Base-by-base conservation (phyloP, 129 eudicot genomes). In the Pittosporum tobira region DNA sequence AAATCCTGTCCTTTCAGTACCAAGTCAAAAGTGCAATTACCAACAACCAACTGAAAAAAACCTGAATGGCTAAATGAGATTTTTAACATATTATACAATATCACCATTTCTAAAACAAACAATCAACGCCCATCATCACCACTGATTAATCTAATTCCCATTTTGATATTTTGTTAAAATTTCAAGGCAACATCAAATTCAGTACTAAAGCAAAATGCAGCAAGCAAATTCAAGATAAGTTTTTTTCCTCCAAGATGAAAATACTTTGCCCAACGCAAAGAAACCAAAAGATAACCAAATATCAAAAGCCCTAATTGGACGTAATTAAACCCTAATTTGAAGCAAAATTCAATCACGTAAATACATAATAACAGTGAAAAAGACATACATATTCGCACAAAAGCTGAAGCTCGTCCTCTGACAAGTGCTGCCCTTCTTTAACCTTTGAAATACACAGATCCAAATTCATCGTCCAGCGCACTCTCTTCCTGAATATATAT, bases 401-500 rank as follows among this genome's bases (percentile, higher is more conserved):
- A 22, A 91, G 95, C 88, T 86, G 98, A 67, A 91, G 94, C 87
- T 91, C 96, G 42, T 91, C 94, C 67, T 91, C 98, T 16, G 96
- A 69, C 80, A 91, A 79, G 82, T 91, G 98, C 63, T 91, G 87
- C 1, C 98, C 98, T 18, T 91, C 98, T 74, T 91, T 86, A 57
- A 91, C 96, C 79, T 86, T 86, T 0, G 87, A 54, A 65, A 91
- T 86, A 96, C 98, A 91, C 75, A 76, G 85, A 79, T 91, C 98
- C 80, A 91, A 86, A 80, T 91, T 96, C 98, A 91, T 91, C 25
- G 9, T 57, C 63, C n/a, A 18, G 25, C 30, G 6, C 37, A 13
- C 18, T 11, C 21, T 14, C 37, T 11, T 8, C 2, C 13, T 27
- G n/a, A 2, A 0, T 12, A 31, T 23, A 5, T 50, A 30, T 51